Evolutionary conservation across 257 asterid genomes (phyloP).

Genomic region (Verbascum thapsus): DNA sequence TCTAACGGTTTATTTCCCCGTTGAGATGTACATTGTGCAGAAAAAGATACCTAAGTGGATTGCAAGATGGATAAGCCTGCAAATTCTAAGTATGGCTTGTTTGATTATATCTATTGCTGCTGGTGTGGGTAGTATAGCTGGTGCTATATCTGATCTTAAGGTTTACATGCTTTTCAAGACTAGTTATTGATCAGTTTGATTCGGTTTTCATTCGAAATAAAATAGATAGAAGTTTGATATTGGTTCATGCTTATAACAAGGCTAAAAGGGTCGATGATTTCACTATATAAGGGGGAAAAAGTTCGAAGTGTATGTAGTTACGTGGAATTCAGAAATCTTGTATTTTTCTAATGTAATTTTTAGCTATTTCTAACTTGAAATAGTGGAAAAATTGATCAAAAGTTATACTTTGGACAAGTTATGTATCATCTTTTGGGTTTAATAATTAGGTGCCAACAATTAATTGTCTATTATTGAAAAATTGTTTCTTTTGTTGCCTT

Average conservation of each 20-base stretch:
- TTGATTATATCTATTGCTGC: slow-evolving; percentile 66
- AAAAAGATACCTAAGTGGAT: slow-evolving; percentile 74
- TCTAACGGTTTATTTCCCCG: slow-evolving; percentile 79
- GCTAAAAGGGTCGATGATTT: slow-evolving; percentile 29
- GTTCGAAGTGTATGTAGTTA: slow-evolving; percentile 34
- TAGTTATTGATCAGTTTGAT: slow-evolving; percentile 24
- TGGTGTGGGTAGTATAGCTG: slow-evolving; percentile 72
- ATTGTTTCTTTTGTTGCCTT: neutral
- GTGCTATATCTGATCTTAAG: slow-evolving; percentile 68
- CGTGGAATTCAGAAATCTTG: slow-evolving; percentile 32
- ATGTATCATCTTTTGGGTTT: neutral
- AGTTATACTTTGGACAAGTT: neutral
- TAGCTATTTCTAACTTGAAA: slow-evolving; percentile 37
- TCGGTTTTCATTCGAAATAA: neutral
- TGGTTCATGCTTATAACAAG: slow-evolving; percentile 35
- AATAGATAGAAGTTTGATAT: slow-evolving; percentile 16
- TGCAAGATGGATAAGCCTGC: slow-evolving; percentile 58
- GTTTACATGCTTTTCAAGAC: slow-evolving; percentile 62
- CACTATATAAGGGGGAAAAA: slow-evolving; percentile 15
- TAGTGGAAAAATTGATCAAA: slow-evolving; percentile 19
- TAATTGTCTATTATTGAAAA: neutral
- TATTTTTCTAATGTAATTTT: slow-evolving; percentile 29
- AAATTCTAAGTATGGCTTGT: slow-evolving; percentile 60
- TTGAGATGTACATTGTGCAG: slow-evolving; percentile 82
- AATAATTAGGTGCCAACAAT: neutral